phyloP scores from a whole-genome alignment of 2,329 filamentous ascomycete species.

The Torrubiellomyces zombiae region DNA sequence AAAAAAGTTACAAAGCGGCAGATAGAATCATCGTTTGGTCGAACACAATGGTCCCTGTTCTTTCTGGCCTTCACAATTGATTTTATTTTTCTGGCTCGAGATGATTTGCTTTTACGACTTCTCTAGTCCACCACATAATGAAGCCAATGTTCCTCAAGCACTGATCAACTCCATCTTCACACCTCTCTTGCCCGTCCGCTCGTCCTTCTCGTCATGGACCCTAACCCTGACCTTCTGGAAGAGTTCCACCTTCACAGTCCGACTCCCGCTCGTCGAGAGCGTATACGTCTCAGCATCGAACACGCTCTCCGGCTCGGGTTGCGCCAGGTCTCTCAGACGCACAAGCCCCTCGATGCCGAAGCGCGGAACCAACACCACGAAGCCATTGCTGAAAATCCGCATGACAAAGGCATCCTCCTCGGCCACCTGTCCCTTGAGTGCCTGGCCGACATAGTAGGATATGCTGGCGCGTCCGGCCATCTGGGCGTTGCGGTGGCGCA shows the following conservation, averaged over 20 bases:
- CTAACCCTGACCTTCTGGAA: slow-evolving; percentile 85
- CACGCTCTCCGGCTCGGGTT: slow-evolving; percentile 59
- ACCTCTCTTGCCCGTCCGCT: slow-evolving; percentile 87
- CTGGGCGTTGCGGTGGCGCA: slow-evolving; percentile 91
- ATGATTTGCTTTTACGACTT: too few relatives aligned
- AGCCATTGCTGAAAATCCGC: slow-evolving; percentile 93
- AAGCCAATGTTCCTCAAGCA: too few relatives aligned
- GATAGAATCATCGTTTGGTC: too few relatives aligned
- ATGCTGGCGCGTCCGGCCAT: slow-evolving; percentile 87
- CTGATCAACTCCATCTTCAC: slow-evolving; percentile 56
- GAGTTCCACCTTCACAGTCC: slow-evolving; percentile 51
- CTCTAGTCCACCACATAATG: too few relatives aligned
- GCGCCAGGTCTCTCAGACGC: slow-evolving; percentile 64
- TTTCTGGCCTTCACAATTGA: too few relatives aligned
- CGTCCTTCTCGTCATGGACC: slow-evolving; percentile 85
- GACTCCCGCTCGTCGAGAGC: slow-evolving; percentile 42
- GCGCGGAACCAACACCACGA: slow-evolving; percentile 86
- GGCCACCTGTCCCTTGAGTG: slow-evolving; percentile 58
- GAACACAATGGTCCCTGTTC: too few relatives aligned
- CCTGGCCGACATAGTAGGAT: slow-evolving; percentile 95
- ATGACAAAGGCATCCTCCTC: slow-evolving; percentile 93
- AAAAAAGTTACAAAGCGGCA: too few relatives aligned
- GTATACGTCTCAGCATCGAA: slow-evolving; percentile 81
- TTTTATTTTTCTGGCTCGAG: too few relatives aligned
- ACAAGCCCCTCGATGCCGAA: slow-evolving; percentile 94